Evolutionary conservation across 169 alveolate species (phyloP).

Genomic region (Cryptosporidium parvum): DNA sequence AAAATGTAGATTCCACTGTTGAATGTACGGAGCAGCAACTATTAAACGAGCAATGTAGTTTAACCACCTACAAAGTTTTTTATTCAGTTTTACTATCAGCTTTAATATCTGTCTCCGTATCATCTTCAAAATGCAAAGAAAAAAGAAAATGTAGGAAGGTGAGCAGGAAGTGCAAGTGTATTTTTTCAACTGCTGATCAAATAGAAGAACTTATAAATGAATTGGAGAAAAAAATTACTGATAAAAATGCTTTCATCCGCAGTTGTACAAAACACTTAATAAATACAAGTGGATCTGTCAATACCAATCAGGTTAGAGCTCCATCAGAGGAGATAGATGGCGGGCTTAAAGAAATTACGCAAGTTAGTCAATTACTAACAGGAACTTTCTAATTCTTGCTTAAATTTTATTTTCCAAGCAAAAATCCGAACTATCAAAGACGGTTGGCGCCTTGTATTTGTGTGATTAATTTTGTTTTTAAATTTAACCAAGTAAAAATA

Average conservation of each 20-base stretch:
- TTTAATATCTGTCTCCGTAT: neutral
- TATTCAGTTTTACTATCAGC: neutral
- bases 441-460: too few relatives aligned
- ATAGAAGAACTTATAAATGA: neutral
- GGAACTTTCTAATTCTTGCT: neutral
- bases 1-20: neutral
- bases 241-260: neutral
- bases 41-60: neutral
- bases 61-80: neutral
- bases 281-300: neutral
- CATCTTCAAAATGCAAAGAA: neutral
- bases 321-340: neutral
- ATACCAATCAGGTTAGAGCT: neutral
- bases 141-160: neutral
- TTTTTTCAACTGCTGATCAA: neutral
- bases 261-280: neutral
- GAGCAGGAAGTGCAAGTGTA: neutral
- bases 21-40: constrained; percentile 7
- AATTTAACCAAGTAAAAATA: too few relatives aligned
- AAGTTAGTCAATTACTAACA: too few relatives aligned
- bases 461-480: too few relatives aligned
- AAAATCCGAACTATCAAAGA: too few relatives aligned
- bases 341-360: neutral
- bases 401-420: too few relatives aligned
- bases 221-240: neutral